Base-by-base conservation (phyloP, 805 yeast species). In the Lachancea nothofagi region DNA sequence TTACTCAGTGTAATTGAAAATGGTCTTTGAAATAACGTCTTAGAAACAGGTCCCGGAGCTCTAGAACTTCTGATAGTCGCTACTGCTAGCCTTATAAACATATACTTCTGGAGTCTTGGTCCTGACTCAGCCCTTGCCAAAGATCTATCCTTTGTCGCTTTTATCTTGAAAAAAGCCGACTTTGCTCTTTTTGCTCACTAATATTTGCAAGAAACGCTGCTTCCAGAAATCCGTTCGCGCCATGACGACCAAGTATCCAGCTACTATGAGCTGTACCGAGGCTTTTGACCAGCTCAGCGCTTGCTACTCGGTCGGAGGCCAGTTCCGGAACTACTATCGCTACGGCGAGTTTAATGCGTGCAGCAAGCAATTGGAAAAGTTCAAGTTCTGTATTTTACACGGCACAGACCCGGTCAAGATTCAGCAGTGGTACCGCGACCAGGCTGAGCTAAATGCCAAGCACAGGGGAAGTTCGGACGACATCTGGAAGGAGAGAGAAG, bases 281-380 rank as follows among this genome's bases (percentile, higher is more conserved):
- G 93, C 93, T 1, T 80, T 89, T 61, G 95, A 89, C 60, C 95
- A 87, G 54, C 67, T 89, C 17, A 72, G 88, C 33, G 80, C 77
- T 33, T 90, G 97, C 59, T 87, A 84, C 64, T 84, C 97, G 0
- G 56, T 89, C 2, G 97, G 96, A 3, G 97, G 97, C 0, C 96
- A 89, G 56, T 65, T 85, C 15, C 75, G 94, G 44, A 75, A 83
- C 61, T 83, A 83, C 53, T 90, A 89, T 57, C 68, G 97, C 40
- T 83, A 78, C 55, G 97, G 97, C 2, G 77, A 79, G 30, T 71
- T 86, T 51, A 78, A 80, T 36, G 67, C 76, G 44, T 90, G 97
- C 61, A 71, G 70, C 31, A 72, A 72, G 36, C 83, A 83, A 52
- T 69, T 84, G 38, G 77, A 73, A 18, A 86, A 87, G 64, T 70